Conservation (phyloP, 1,284 basidiomycete species). For the Pseudozyma flocculosa region DNA sequence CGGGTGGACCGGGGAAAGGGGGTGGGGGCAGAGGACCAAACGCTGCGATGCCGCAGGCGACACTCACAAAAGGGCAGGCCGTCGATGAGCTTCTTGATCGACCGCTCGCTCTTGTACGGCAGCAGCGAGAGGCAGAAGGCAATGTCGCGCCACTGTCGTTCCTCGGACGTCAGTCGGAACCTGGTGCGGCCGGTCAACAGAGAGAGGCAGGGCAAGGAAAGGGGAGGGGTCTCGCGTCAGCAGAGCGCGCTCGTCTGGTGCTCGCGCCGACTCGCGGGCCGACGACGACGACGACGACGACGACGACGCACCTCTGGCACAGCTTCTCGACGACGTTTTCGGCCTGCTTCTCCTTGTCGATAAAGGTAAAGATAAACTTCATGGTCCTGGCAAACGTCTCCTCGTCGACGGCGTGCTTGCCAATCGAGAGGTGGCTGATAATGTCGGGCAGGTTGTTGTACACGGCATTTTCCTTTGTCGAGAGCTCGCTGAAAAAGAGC, state of each 20-base stretch:
- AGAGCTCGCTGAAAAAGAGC: slow-evolving; percentile 92
- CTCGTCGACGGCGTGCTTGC: slow-evolving; percentile 91
- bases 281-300: too few species aligned
- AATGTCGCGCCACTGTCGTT: slow-evolving; percentile 95
- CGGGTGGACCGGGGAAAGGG: background rate
- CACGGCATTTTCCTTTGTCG: slow-evolving; percentile 95
- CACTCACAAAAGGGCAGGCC: slow-evolving; percentile 61
- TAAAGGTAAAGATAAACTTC: slow-evolving; percentile 92
- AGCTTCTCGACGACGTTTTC: slow-evolving; percentile 58
- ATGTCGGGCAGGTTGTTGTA: slow-evolving; percentile 87
- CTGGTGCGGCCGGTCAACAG: slow-evolving; percentile 67
- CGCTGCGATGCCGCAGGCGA: too few species aligned
- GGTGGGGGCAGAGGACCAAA: background rate
- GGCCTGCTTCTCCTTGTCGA: slow-evolving; percentile 72
- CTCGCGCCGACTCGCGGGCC: too few species aligned
- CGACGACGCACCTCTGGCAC: slow-evolving; percentile 55
- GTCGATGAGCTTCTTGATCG: slow-evolving; percentile 93
- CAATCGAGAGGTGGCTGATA: slow-evolving; percentile 75
- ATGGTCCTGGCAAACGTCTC: slow-evolving; percentile 88
- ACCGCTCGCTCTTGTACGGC: slow-evolving; percentile 94
- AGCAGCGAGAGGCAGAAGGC: slow-evolving; percentile 90
- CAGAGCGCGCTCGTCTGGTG: background rate
- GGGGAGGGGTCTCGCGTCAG: background rate
- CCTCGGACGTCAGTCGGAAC: slow-evolving; percentile 82
- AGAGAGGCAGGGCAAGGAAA: background rate